Conservation (phyloP, 2,329 filamentous ascomycete species). For the Alternaria rosae region DNA sequence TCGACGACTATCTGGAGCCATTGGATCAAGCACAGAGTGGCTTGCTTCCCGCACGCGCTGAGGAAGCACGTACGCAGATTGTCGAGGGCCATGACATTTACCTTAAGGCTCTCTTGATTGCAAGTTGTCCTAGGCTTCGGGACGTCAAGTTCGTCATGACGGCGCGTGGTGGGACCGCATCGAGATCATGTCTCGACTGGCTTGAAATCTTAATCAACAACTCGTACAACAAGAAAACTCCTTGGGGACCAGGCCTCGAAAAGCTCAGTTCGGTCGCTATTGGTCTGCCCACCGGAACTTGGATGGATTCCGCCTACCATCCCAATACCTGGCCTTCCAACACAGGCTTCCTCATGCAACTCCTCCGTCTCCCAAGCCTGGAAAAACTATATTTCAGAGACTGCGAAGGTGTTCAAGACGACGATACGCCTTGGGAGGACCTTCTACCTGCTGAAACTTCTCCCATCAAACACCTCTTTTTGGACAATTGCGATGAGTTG, state of each 20-base stretch:
- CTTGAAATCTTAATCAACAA: constrained; percentile 8
- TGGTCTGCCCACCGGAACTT: constrained; percentile 15
- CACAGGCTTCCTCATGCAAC: background rate
- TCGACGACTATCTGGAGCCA: constrained; percentile 9
- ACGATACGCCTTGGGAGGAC: background rate
- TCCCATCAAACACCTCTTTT: constrained; percentile 18
- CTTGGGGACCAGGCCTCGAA: constrained; percentile 7
- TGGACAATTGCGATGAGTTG: constrained; percentile 13
- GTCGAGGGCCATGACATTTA: constrained; percentile 15
- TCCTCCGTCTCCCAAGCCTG: constrained; percentile 16
- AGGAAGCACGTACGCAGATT: constrained; percentile 8
- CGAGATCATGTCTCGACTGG: constrained; percentile 14
- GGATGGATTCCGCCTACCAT: constrained; percentile 2
- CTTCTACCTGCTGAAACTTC: background rate
- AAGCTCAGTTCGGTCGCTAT: constrained; percentile 6
- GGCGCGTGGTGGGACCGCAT: background rate
- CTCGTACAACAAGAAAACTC: background rate
- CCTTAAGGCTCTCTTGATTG: constrained; percentile 16
- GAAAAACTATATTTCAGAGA: constrained; percentile 16
- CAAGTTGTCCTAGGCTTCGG: constrained; percentile 14
- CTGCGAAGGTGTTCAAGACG: background rate
- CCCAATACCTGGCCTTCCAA: background rate
- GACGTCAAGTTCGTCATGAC: constrained; percentile 15
- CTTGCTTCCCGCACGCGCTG: background rate
- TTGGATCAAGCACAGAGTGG: constrained; percentile 1